Evolutionary conservation across 2,329 filamentous ascomycete genomes (phyloP), one percentile per base, ranked within the genome.

Genomic region (Geosmithia putterillii): DNA sequence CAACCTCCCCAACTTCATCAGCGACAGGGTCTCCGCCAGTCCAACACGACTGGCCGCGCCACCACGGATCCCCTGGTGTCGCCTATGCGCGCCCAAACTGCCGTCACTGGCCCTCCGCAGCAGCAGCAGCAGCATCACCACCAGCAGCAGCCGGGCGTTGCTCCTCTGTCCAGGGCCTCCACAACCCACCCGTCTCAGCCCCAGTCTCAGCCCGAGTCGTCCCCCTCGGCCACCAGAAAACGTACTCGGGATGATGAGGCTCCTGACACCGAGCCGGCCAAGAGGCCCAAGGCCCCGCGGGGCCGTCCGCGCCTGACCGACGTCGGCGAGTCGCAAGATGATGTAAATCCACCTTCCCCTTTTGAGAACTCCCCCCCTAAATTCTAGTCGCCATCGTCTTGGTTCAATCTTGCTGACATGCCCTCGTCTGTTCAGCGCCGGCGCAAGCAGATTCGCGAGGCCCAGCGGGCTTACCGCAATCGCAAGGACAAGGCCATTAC

Each of bases 401-500:
- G 18, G n/a, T 15, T 15, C 18, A 4, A 17, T 12, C 28, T 17
- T n/a, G 40, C 45, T 44, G 38, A 47, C 36, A 21, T 18, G 18
- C 2, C 17, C 14, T 40, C 4, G 28, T 18, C 20, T 22, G 15
- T 10, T 6, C 38, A 85, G 83, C 81, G 86, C 48, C 82, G 88
- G 42, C 76, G 88, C 44, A 90, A 86, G 5, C 88, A 95, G 57
- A 92, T 95, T 49, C 80, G 88, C 20, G 73, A 90, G 44, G 88
- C 88, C 2, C 88, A 94, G 59, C 71, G 87, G 50, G 86, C 86
- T 1, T 94, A 94, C 56, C 78, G 88, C 15, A 78, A 83, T 54
- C 80, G 88, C 42, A 94, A 94, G 61, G 88, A 94, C 56, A 81
- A 74, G 19, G 83, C 84, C 5, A 90, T 94, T 44, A 73, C 77